Evolutionary conservation across 345 rosid species (phyloP).

Genomic region (Eucalyptus tenuipes): DNA sequence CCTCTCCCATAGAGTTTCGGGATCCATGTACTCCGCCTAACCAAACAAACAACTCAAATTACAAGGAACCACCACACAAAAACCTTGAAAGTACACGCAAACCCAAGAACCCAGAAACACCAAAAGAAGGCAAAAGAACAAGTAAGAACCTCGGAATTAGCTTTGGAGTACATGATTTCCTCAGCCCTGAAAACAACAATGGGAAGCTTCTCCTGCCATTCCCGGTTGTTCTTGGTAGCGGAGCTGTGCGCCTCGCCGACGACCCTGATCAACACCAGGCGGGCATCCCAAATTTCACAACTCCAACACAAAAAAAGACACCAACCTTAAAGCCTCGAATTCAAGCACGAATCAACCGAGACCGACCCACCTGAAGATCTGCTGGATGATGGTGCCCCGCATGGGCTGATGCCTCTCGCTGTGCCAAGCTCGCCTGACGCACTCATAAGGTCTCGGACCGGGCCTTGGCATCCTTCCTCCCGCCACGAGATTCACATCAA

Average conservation of each 20-base stretch:
- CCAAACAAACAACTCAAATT: neutral
- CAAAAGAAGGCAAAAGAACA: neutral
- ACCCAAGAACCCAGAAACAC: neutral
- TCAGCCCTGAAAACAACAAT: slow-evolving; percentile 74
- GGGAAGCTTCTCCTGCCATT: slow-evolving; percentile 90
- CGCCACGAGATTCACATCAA: neutral
- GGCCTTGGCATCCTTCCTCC: slow-evolving; percentile 77
- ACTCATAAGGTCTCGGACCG: slow-evolving; percentile 93
- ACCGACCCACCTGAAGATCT: slow-evolving; percentile 69
- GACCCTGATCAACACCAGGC: slow-evolving; percentile 43
- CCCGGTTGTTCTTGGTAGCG: slow-evolving; percentile 69
- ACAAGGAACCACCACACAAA: neutral
- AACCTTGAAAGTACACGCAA: slow-evolving; percentile 2
- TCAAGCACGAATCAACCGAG: slow-evolving; percentile 4
- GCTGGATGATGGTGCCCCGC: slow-evolving; percentile 78
- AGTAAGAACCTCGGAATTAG: slow-evolving; percentile 77
- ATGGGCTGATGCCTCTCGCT: slow-evolving; percentile 89
- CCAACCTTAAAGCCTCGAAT: neutral
- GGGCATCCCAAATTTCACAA: slow-evolving; percentile 2
- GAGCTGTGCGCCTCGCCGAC: slow-evolving; percentile 49
- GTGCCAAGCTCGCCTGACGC: slow-evolving; percentile 95
- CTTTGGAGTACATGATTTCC: slow-evolving; percentile 97
- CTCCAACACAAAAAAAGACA: neutral
- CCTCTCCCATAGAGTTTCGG: slow-evolving; percentile 80
- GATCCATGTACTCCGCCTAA: slow-evolving; percentile 71